Conservation (phyloP, 2,329 filamentous ascomycete species). For the Colletotrichum lindemuthianum region DNA sequence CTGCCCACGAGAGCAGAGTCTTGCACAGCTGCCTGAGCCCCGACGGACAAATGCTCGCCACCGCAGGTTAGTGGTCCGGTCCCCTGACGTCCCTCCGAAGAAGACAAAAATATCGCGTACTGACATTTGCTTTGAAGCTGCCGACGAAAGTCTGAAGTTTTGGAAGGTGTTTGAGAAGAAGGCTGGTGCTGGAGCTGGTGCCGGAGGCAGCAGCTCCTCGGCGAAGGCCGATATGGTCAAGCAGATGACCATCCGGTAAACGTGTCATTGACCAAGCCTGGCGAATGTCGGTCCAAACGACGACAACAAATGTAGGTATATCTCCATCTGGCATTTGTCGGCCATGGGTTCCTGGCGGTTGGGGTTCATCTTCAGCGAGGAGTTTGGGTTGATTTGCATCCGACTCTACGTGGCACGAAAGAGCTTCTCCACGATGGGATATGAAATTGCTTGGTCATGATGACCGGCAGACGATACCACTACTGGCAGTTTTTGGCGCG, state of each 20-base stretch:
- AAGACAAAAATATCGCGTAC: conserved; percentile 33
- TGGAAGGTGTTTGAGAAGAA: conserved; percentile 99
- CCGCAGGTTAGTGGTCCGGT: conserved; percentile 71
- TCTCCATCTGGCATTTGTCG: conserved; percentile 53
- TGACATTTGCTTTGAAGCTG: conserved; percentile 62
- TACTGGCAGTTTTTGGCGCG: conserved; percentile 7
- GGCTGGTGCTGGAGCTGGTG: conserved; percentile 77
- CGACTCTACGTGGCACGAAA: conserved; percentile 62
- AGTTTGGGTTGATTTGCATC: conserved; percentile 56
- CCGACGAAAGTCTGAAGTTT: conserved; percentile 98
- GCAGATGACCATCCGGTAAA: conserved; percentile 92
- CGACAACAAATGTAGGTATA: conserved; percentile 58
- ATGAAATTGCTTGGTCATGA: conserved; percentile 37
- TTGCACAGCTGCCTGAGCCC: conserved; percentile 97
- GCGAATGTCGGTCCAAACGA: conserved; percentile 37
- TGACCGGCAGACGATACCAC: conserved; percentile 26
- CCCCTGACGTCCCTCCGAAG: not conserved
- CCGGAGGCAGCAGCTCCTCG: conserved; percentile 73
- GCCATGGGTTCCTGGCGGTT: conserved; percentile 47
- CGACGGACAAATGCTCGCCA: conserved; percentile 97
- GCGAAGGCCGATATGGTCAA: conserved; percentile 88
- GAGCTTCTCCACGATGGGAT: conserved; percentile 53
- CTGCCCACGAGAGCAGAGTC: conserved; percentile 95
- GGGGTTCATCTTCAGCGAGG: conserved; percentile 57
- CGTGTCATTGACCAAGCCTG: conserved; percentile 29